Conservation (phyloP, 139 green algal species). For the Closterium sp. region DNA sequence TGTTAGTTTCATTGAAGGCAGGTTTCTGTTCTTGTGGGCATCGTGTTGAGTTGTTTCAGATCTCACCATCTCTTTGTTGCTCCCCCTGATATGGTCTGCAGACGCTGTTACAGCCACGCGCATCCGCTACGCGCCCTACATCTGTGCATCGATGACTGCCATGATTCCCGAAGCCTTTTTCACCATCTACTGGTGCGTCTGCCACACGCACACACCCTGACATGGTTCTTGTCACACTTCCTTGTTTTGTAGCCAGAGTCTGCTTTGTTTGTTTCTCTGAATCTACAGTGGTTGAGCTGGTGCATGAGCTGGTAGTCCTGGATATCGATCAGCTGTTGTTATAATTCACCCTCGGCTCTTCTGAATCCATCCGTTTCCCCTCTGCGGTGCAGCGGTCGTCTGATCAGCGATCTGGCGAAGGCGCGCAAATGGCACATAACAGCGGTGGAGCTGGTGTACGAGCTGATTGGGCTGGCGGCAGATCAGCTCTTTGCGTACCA, state of each 20-base stretch:
- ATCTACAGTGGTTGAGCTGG: too few relatives aligned
- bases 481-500: too few relatives aligned
- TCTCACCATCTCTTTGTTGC: background rate
- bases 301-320: background rate
- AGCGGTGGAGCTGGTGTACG: background rate
- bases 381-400: background rate
- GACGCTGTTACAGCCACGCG: slow-evolving; percentile 30
- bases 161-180: slow-evolving; percentile 34
- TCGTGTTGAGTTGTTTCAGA: too few relatives aligned
- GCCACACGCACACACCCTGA: background rate
- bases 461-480: background rate
- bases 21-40: background rate
- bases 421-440: too few relatives aligned
- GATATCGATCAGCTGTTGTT: background rate
- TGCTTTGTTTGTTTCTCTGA: background rate
- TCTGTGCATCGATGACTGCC: slow-evolving; percentile 11
- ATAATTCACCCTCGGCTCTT: too few relatives aligned
- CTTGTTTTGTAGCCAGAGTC: background rate
- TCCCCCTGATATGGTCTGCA: background rate
- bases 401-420: background rate
- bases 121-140: slow-evolving; percentile 39
- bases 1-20: background rate
- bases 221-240: background rate
- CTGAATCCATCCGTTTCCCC: too few relatives aligned
- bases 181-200: slow-evolving; percentile 11